Conservation (phyloP, 345 rosid species). For the Cardamine resedifolia region DNA sequence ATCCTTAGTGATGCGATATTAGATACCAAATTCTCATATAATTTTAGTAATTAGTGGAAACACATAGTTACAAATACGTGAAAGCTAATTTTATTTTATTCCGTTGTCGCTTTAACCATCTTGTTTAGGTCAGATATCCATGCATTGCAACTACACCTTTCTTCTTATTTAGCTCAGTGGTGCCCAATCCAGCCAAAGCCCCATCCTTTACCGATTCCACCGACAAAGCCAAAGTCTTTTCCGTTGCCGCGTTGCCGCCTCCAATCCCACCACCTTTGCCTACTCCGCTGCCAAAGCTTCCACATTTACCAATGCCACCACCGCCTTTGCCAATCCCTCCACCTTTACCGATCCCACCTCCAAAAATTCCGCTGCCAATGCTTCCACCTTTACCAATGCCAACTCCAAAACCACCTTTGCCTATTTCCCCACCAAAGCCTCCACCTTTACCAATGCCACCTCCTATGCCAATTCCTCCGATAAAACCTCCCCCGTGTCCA, state of each 20-base stretch:
- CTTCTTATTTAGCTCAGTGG: background rate
- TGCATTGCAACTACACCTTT: background rate
- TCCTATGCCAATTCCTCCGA: background rate
- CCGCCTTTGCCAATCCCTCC: background rate
- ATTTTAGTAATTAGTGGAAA: background rate
- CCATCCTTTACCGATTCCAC: background rate
- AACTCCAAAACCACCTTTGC: background rate
- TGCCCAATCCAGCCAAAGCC: background rate
- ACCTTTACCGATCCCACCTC: background rate
- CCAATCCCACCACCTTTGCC: background rate
- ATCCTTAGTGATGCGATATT: background rate
- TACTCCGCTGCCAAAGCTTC: background rate
- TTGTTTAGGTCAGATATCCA: background rate
- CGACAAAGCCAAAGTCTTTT: background rate
- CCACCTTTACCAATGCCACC: background rate
- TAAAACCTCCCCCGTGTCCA: background rate
- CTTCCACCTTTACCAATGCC: background rate
- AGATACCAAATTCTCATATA: background rate
- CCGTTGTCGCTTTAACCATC: background rate
- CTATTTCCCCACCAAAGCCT: background rate
- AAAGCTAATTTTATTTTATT: conserved; percentile 12
- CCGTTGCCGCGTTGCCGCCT: background rate
- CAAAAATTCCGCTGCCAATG: background rate
- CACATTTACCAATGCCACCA: background rate
- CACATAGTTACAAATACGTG: background rate